Base-by-base conservation (phyloP, 1,284 basidiomycete species). In the Puccinia hordei region DNA sequence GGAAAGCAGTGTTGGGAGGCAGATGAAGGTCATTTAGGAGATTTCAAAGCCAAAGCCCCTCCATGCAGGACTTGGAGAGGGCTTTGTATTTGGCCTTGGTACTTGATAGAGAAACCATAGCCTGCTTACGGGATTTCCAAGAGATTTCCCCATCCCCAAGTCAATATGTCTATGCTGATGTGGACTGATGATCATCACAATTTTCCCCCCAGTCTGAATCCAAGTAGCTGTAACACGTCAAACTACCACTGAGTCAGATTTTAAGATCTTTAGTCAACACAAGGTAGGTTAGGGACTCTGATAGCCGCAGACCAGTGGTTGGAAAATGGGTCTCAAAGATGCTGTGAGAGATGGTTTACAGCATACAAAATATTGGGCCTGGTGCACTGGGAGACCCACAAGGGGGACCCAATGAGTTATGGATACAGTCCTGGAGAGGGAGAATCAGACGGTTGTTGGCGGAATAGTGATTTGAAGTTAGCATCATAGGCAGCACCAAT, bases 141-240 rank as follows among this genome's bases (percentile, higher is more conserved):
- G 63, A 66, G 19, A 66, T 38, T 35, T 4, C n/a, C n/a, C 63
- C 30, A 66, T 38, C 22, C 10, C 63, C 63, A 8, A 66, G 3
- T 9, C 63, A 19, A 19, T 35, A 66, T 10, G 63, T 66, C 12
- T 61, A 33, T 24, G 8, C 57, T 5, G 57, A 61, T 24, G 57
- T 61, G 30, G 57, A 61, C 8, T 17, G n/a, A 10, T 17, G n/a
- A 33, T 61, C 57, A 6, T 24, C 30, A 10, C 57, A 10, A 66
- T 66, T 27, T 30, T 66, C 63, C 10, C 12, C 63, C 63, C 63
- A 66, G 63, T 66, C 30, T 4, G 63, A 66, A 38, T 66, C 63
- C 6, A 27, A 30, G 33, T 66, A 66, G 3, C 63, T 27, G n/a
- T n/a, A 10, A 35, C 22, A 24, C 4, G 3, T 30, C 30, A 35